Base-by-base conservation (phyloP, 1,284 basidiomycete genomes). In the Papiliotrema laurentii region DNA sequence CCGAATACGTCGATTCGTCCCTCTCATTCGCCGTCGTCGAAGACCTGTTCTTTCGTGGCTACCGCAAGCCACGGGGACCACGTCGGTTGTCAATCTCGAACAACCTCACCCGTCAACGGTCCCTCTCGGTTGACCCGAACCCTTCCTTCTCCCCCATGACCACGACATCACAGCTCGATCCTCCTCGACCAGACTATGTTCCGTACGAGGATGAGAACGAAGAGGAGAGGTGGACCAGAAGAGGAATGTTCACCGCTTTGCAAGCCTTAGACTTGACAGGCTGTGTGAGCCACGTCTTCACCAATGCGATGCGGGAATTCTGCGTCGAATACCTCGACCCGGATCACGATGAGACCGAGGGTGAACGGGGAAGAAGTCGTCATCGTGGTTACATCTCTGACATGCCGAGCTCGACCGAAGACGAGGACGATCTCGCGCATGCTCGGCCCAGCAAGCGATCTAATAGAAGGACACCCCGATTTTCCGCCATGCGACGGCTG, bases 1-100 rank as follows among this genome's bases (percentile, higher is more conserved):
- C 90, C 0, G 91, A 94, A 69, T 96, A 93, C 67, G 94, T 96
- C 86, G 91, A 96, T 60, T 88, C 89, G 2, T 85, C 91, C 1
- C 76, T 96, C 39, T 86, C 85, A 7, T 76, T 86, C 22, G 77
- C 83, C 0, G 89, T 96, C 2, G 74, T 96, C 21, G 86, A 84
- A 50, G 91, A 94, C 63, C 76, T 96, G 7, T 83, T 96, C 63
- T 81, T 94, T 55, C 83, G 91, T 26, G 90, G 90, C 0, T 70
- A 65, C 51, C 48, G 54, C 41, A 61, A 60, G 21, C 68, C 70
- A 0, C 54, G 64, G 39, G 33, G 46, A 47, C 54, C 51, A 50
- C 55, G 52, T 40, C 64, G 47, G 45, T 31, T 49, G 38, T 53
- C 58, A 11, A 45, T 52, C 26, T 45, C 45, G 22, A 41, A 44